A percentile compares a stretch with the other conserved stretches of the same genome.
phyloP scores from a whole-genome alignment of 2,329 filamentous ascomycete species.

The Colletotrichum paranaense region DNA sequence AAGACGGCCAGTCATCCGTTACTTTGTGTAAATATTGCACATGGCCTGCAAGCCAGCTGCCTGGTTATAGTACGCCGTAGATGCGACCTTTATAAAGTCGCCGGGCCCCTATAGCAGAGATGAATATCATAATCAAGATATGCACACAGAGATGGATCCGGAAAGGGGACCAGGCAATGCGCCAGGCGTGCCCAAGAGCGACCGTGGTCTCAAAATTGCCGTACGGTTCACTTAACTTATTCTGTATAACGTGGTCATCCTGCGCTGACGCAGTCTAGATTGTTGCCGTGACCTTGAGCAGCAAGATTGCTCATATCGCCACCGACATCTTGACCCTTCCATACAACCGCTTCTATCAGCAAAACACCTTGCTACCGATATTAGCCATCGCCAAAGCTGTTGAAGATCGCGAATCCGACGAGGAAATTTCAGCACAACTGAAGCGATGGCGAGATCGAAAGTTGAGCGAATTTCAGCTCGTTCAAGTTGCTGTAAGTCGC shows the following conservation, averaged over 20 bases:
- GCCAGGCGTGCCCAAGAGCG: constrained; percentile 24
- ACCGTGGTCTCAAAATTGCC: constrained; percentile 17
- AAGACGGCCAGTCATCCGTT: constrained; percentile 26
- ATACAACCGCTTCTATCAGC: constrained; percentile 42
- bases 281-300: constrained; percentile 13
- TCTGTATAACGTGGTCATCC: background rate
- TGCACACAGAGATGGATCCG: constrained; percentile 1
- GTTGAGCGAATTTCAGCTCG: constrained; percentile 40
- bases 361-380: constrained; percentile 41
- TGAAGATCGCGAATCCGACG: constrained; percentile 24
- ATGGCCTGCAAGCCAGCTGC: background rate
- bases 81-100: constrained; percentile 16
- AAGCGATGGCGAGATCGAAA: constrained; percentile 39
- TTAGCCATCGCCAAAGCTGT: constrained; percentile 36
- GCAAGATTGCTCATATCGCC: constrained; percentile 26
- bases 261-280: constrained; percentile 22
- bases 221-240: background rate
- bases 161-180: constrained; percentile 13
- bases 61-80: background rate
- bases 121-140: background rate
- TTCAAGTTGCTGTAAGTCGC: constrained; percentile 38
- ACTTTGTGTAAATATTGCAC: background rate
- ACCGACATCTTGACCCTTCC: constrained; percentile 40
- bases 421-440: constrained; percentile 36
- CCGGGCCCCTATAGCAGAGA: background rate